Evolutionary conservation across 345 rosid genomes (phyloP), one percentile per base, ranked within the genome.

Genomic region (Gynandropsis gynandra): DNA sequence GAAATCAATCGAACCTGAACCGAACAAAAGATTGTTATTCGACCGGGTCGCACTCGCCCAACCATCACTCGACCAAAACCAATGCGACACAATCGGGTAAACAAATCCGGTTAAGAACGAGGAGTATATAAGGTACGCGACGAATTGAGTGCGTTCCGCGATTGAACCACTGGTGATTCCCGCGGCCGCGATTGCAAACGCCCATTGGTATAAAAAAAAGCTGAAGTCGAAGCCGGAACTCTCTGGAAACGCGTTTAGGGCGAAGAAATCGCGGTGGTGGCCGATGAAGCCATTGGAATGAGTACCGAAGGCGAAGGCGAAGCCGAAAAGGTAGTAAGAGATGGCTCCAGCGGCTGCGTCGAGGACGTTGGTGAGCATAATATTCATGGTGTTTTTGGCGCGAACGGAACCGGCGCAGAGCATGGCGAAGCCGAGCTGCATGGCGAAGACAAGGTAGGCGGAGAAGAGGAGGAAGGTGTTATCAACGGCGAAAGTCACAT

Each of bases 351-450:
- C 21, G 9, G 65, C 65, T 1, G 65, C 70, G 5, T 66, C 70
- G 16, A 66, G 54, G 15, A 66, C 54, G 16, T 42, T 50, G 21
- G 48, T 43, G 48, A 46, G 31, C 50, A n/a, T n/a, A n/a, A n/a
- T n/a, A n/a, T n/a, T n/a, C n/a, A n/a, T n/a, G n/a, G n/a, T n/a
- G n/a, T n/a, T n/a, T n/a, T n/a, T n/a, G n/a, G n/a, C n/a, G n/a
- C n/a, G n/a, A n/a, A n/a, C n/a, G n/a, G n/a, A n/a, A 46, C 50
- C 50, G 5, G 50, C 50, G n/a, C 50, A 6, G 29, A 72, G 76
- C 93, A 80, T 78, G 69, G 87, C 82, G 47, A 76, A 83, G 21
- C 93, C 93, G 17, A 80, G 82, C 52, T 80, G 87, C 76, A 75
- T 75, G 37, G 80, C 66, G 39, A 75, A 75, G 52, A 75, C 80